Base-by-base conservation (phyloP, 257 asterid species). In the Forsythia suspensa region DNA sequence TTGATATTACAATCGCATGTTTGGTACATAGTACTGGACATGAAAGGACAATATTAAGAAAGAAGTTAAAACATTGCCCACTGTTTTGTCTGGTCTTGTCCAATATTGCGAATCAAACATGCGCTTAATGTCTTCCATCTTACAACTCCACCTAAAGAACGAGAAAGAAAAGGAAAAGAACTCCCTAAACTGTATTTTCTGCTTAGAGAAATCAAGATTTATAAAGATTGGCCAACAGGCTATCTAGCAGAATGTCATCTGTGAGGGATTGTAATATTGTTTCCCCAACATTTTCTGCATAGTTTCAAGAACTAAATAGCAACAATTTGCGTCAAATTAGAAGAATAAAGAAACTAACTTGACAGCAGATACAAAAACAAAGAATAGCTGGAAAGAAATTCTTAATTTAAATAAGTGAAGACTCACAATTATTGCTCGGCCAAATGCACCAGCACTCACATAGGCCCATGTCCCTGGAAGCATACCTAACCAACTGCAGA, bases 391-490 rank as follows among this genome's bases (percentile, higher is more conserved):
- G 34, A 29, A 29, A 29, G 34, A 29, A 29, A 29, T 29, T 29
- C 34, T 29, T 29, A 29, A 29, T 29, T 29, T 29, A 29, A 29
- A 29, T 67, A 48, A 74, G 74, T 20, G 41, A 46, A 73, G 82
- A 86, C 99, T 93, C 86, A 95, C 99, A 77, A 95, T 89, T 78
- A 95, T 82, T 77, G 97, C 97, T 61, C 99, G 93, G 73, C 98
- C 97, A 82, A 93, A 93, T 79, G 99, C 99, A 59, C 97, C 99
- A 4, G 99, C 99, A 71, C 96, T 95, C 84, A 95, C 99, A 66
- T 95, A 95, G 3, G 97, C 99, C 99, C 99, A 95, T 66, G 98
- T 66, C 77, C 99, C 99, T 0, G 99, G 98, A 82, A 95, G 98
- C 98, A 93, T 93, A 71, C 99, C 99, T 66, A 95, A 79, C 98